These are phyloP conservation scores for Puccinellia tenuiflora DNA, from an alignment of 176 grass and related monocot genomes.

Conservation along the genomic window DNA sequence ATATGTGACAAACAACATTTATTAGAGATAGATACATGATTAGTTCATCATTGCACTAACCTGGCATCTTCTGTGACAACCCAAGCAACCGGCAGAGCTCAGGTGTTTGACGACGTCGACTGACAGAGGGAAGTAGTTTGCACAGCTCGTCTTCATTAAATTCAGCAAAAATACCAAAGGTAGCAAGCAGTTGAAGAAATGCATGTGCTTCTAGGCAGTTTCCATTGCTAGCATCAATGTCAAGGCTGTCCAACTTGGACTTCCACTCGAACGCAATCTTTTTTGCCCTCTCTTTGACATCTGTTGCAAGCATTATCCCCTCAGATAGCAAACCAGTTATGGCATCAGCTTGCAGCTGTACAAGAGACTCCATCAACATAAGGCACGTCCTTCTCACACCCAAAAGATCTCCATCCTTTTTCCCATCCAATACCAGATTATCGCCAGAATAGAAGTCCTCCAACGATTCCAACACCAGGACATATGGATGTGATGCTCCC, in stretches of 20 bases:
- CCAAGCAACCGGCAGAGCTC: slow-evolving; percentile 85
- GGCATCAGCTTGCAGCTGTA: slow-evolving; percentile 32
- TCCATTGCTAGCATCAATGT: slow-evolving; percentile 82
- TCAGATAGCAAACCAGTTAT: slow-evolving; percentile 13
- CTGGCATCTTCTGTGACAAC: slow-evolving; percentile 85
- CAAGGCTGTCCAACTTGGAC: slow-evolving; percentile 61
- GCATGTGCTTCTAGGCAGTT: slow-evolving; percentile 96
- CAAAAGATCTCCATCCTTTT: slow-evolving; percentile 89
- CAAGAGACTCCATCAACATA: slow-evolving; percentile 95
- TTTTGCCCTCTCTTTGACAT: slow-evolving; percentile 60
- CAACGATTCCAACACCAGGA: slow-evolving; percentile 49
- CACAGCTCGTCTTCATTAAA: slow-evolving; percentile 70
- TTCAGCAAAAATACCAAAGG: slow-evolving; percentile 66
- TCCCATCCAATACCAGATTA: slow-evolving; percentile 65
- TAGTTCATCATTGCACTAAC: slow-evolving; percentile 35
- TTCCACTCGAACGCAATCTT: slow-evolving; percentile 72
- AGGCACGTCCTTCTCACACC: slow-evolving; percentile 85
- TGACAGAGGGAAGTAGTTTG: slow-evolving; percentile 85
- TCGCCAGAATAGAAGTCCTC: slow-evolving; percentile 52
- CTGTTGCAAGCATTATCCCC: slow-evolving; percentile 36
- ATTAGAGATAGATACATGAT: neutral
- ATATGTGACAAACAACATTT: neutral
- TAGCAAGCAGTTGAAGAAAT: slow-evolving; percentile 92
- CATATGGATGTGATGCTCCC: slow-evolving; percentile 52
- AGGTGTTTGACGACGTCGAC: slow-evolving; percentile 76